These are phyloP conservation scores for Hanseniaspora meyeri DNA, from an alignment of 805 yeast genomes.

Conservation along the genomic window DNA sequence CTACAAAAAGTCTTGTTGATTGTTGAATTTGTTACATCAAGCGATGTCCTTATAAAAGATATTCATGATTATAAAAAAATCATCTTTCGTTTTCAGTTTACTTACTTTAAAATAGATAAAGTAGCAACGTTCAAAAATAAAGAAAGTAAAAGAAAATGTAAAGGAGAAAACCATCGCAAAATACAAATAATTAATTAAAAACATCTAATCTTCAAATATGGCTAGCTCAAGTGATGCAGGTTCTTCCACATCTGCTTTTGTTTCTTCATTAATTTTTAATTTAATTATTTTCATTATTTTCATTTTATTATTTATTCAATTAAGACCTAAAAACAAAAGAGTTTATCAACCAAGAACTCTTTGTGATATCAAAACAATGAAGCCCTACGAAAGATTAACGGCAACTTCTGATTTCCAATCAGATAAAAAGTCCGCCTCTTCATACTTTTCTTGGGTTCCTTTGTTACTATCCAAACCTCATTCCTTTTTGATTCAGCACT, in stretches of 20 bases:
- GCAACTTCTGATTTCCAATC: slow-evolving; percentile 34
- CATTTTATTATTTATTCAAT: slow-evolving; percentile 42
- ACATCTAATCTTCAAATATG: not conserved
- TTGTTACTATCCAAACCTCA: slow-evolving; percentile 44
- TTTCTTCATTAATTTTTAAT: slow-evolving; percentile 59
- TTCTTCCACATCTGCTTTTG: slow-evolving; percentile 66
- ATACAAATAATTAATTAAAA: not conserved
- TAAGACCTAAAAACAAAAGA: slow-evolving; percentile 54
- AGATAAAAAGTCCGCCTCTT: slow-evolving; percentile 55
- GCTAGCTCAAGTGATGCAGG: slow-evolving; percentile 19
- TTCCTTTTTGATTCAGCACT: slow-evolving; percentile 50
- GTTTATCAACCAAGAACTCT: slow-evolving; percentile 64
- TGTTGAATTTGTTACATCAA: too few relatives aligned
- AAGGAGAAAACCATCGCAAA: not conserved
- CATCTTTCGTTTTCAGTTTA: too few relatives aligned
- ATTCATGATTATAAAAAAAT: too few relatives aligned
- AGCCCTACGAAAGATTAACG: slow-evolving; percentile 31
- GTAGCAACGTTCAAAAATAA: too few relatives aligned
- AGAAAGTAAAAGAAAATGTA: not conserved
- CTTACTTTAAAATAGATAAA: too few relatives aligned
- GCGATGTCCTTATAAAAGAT: too few relatives aligned
- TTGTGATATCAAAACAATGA: slow-evolving; percentile 11
- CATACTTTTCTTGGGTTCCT: slow-evolving; percentile 49
- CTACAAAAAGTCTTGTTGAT: too few relatives aligned
- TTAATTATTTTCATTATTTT: slow-evolving; percentile 48